These are phyloP conservation scores for Ceratobasidium sp. DNA, from an alignment of 1,284 basidiomycete species.

Conservation along the genomic window DNA sequence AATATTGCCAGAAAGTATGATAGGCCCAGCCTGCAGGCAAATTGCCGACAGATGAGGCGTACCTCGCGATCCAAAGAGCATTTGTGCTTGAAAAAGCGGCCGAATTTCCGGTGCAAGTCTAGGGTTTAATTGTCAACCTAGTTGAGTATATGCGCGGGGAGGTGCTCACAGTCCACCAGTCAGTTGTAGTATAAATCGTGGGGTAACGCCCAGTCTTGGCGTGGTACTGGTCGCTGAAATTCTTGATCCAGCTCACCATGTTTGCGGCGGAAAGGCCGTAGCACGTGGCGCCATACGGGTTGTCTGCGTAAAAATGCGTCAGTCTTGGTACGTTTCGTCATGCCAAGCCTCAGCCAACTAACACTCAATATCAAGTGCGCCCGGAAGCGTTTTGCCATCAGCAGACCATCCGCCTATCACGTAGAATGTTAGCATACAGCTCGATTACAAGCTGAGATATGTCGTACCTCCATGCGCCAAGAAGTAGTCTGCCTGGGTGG, in stretches of 20 bases:
- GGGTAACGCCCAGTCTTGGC: constrained; percentile 60
- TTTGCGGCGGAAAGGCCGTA: constrained; percentile 67
- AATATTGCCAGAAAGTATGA: constrained; percentile 75
- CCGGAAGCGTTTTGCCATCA: constrained; percentile 74
- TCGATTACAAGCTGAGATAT: constrained; percentile 58
- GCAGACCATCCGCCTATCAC: constrained; percentile 70
- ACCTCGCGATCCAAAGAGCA: constrained; percentile 73
- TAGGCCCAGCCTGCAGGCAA: constrained; percentile 70
- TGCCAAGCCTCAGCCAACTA: constrained; percentile 55
- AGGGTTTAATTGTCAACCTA: not conserved
- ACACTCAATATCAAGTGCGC: constrained; percentile 75
- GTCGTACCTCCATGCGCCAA: constrained; percentile 68
- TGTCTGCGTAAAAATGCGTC: constrained; percentile 35
- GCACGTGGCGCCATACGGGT: constrained; percentile 57
- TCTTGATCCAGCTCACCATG: constrained; percentile 74
- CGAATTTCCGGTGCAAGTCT: constrained; percentile 71
- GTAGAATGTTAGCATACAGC: constrained; percentile 53
- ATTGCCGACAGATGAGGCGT: constrained; percentile 63
- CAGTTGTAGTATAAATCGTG: constrained; percentile 74
- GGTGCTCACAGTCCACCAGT: constrained; percentile 69
- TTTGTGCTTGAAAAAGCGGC: constrained; percentile 64
- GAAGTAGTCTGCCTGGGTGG: constrained; percentile 72
- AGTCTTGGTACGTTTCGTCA: not conserved
- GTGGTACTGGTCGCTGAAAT: constrained; percentile 74
- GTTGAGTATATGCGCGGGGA: not conserved